Base-by-base conservation (phyloP, 2,329 filamentous ascomycete genomes). In the Dactylellina cionopaga region DNA sequence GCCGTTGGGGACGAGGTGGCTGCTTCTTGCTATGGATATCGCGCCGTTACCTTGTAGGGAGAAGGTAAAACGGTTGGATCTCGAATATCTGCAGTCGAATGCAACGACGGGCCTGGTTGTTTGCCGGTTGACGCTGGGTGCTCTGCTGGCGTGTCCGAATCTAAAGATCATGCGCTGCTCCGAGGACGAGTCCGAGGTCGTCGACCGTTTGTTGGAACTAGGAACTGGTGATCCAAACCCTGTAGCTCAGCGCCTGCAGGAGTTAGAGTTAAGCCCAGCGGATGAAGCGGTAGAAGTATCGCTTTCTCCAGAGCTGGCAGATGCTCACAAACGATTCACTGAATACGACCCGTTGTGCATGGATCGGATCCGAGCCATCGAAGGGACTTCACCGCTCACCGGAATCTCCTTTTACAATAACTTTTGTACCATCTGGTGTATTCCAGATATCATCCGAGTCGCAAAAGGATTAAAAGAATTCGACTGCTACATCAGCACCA, bases 21-120 rank as follows among this genome's bases (percentile, higher is more conserved):
- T 70, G 33, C 39, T 62, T 10, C 22, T 62, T 15, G 64, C 64
- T 6, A 70, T 70, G 29, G 64, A 70, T 39, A 49, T 70, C 9
- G 56, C 47, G 9, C 55, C 64, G 25, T 31, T 70, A 9, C 55
- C 56, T 9, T 62, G 27, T 22, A 37, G 46, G 5, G 47, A 62
- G 29, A 55, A n/a, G 5, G 11, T 70, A 1, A 62, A 27, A 62
- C n/a, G 39, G 3, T 33, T 70, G 19, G 55, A 70, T 15, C 25
- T 62, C 5, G 64, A 70, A 29, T 70, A 52, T 29, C 19, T 54
- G 7, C 31, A 56, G n/a, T 9, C 46, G 17, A 11, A 17, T 25
- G n/a, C 13, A 1, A 22, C 41, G 6, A 13, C 19, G 3, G 31
- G 9, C 2, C 13, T 37, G 2, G 17, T 58, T 15, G 33, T 52